Conservation (phyloP, 345 rosid genomes). For the Populus alba region DNA sequence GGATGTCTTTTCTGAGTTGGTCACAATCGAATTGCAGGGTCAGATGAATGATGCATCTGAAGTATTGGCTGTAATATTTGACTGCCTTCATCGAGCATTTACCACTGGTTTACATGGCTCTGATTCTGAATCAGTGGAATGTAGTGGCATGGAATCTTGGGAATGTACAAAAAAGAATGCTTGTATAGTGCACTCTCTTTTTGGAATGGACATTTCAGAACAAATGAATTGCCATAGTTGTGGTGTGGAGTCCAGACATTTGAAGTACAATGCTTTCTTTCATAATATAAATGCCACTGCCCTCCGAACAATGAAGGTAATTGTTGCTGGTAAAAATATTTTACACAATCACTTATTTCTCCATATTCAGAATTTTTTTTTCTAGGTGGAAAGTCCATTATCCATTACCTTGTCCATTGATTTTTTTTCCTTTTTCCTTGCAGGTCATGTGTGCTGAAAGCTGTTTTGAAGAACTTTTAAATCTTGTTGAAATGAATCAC, state of each 20-base stretch:
- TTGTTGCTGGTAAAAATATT: constrained; percentile 1
- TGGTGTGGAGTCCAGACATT: constrained; percentile 76
- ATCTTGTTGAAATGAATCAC: constrained; percentile 84
- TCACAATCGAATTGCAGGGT: constrained; percentile 53
- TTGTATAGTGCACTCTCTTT: constrained; percentile 82
- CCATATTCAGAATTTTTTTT: background rate
- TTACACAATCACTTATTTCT: background rate
- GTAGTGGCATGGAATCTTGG: constrained; percentile 65
- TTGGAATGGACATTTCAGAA: constrained; percentile 88
- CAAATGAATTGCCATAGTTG: constrained; percentile 76
- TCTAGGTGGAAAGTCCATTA: background rate
- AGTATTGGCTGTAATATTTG: constrained; percentile 83
- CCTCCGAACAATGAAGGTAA: constrained; percentile 85
- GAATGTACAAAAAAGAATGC: constrained; percentile 65
- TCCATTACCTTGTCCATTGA: constrained; percentile 2
- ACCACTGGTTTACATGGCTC: constrained; percentile 50
- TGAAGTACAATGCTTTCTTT: constrained; percentile 88
- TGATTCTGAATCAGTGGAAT: constrained; percentile 59
- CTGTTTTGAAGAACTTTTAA: constrained; percentile 72
- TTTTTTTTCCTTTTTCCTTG: constrained; percentile 14
- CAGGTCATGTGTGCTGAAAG: constrained; percentile 71
- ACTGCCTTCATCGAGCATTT: constrained; percentile 88
- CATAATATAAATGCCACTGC: constrained; percentile 92
- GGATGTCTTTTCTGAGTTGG: constrained; percentile 14
- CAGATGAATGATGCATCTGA: constrained; percentile 99